A percentile compares a stretch with the other conserved stretches of the same genome.
Conservation (phyloP, 2,329 filamentous ascomycete genomes). For the Cladobotryum protrusum region DNA sequence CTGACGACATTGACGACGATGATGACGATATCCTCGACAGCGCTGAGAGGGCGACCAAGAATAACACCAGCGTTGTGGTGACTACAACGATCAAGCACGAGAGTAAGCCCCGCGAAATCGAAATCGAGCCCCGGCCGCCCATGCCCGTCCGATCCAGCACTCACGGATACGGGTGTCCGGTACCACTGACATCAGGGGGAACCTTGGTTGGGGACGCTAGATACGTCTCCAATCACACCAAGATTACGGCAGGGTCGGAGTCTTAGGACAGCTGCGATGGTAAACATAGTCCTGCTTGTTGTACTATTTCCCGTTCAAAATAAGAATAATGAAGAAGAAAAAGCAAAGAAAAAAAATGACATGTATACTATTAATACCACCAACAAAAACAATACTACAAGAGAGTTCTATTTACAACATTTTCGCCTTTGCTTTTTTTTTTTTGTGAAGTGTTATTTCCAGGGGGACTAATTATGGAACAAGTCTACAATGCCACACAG, state of each 20-base stretch:
- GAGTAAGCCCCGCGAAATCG: slow-evolving; percentile 20
- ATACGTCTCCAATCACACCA: slow-evolving; percentile 16
- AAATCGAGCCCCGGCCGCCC: not conserved
- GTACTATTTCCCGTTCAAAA: not conserved
- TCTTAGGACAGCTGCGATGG: not conserved
- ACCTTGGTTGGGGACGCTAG: not conserved
- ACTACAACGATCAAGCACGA: slow-evolving; percentile 34
- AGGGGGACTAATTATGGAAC: too few species aligned
- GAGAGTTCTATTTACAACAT: not conserved
- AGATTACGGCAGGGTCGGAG: slow-evolving; percentile 19
- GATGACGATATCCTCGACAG: slow-evolving; percentile 10
- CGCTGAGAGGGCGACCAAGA: not conserved
- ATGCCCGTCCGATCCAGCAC: not conserved
- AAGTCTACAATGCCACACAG: too few species aligned
- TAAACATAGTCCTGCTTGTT: slow-evolving; percentile 16
- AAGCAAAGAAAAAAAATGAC: too few species aligned
- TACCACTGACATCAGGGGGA: not conserved
- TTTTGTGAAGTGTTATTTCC: too few species aligned
- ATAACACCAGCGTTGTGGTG: slow-evolving; percentile 23
- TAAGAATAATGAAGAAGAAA: not conserved
- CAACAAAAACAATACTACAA: too few species aligned
- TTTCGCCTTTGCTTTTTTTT: too few species aligned
- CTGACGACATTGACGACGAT: slow-evolving; percentile 15
- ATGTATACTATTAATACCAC: too few species aligned
- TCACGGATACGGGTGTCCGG: slow-evolving; percentile 1